Base-by-base conservation (phyloP, 129 eudicot species). In the Rutidosis leptorrhynchoides region DNA sequence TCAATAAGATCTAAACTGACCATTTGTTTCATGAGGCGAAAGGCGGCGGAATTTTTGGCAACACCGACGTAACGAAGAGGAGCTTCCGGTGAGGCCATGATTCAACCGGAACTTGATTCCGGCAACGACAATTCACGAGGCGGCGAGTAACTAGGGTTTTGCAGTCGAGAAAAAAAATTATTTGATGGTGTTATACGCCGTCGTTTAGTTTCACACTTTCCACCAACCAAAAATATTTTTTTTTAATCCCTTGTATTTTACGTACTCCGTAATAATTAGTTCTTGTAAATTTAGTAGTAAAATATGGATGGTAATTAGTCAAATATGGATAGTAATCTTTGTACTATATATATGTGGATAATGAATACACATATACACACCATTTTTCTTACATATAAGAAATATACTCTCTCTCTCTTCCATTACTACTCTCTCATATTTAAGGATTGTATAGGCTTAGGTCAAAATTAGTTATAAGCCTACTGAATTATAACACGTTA, bases 11-110 rank as follows among this genome's bases (percentile, higher is more conserved):
- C 45, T 25, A 14, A 23, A 72, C 4, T 15, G 14, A 93, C 98
- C 98, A 93, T 88, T 85, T 93, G 98, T 79, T 93, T 93, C 98
- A 93, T 93, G 85, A 93, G 98, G 65, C 98, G 98, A 75, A 93
- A 93, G 28, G 98, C 96, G 55, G 95, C 87, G 72, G 98, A 93
- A 35, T 80, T 81, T n/a, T 87, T 83, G 2, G 79, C 90, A 48
- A 93, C 73, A 20, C 96, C 98, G 64, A 93, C 95, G 55, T 86
- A 93, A 57, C 95, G 77, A 28, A 83, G 70, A 7, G 96, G 91
- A 77, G 80, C 90, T 80, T 92, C 98, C 20, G 87, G 85, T 15
- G 92, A 53, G 52, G 95, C 85, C 98, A 92, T 92, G 59, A 63
- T 69, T 54, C 37, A 16, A 7, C 65, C 24, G 72, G 32, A 58